phyloP scores from a whole-genome alignment of 768 basidiomycete genomes.

The Pleurotus djamor region DNA sequence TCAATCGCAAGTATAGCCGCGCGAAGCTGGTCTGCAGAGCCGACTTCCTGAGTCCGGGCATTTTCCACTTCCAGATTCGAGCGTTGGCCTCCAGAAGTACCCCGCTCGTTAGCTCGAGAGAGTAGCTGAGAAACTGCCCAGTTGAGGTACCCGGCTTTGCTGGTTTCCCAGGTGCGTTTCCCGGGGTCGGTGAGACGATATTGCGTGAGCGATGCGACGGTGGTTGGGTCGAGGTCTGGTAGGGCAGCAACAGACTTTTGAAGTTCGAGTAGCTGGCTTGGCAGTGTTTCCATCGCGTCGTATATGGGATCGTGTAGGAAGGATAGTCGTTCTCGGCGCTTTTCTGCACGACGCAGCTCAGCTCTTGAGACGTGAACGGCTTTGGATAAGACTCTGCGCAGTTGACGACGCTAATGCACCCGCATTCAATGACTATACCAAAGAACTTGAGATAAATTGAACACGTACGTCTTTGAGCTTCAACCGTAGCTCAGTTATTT shows the following conservation, averaged over 20 bases:
- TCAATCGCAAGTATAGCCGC: conserved; percentile 21
- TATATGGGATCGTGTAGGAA: conserved; percentile 40
- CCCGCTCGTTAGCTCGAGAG: conserved; percentile 19
- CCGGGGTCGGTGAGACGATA: conserved; percentile 48
- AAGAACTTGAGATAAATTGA: neutral
- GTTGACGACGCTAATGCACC: conserved; percentile 56
- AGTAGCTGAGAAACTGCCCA: conserved; percentile 71
- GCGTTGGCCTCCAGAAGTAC: conserved; percentile 14
- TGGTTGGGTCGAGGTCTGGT: conserved; percentile 37
- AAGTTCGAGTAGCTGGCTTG: conserved; percentile 39
- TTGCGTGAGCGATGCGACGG: conserved; percentile 34
- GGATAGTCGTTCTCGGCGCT: conserved; percentile 37
- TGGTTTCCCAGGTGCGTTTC: conserved; percentile 78
- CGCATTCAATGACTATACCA: conserved; percentile 6
- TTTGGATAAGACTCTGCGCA: conserved; percentile 54
- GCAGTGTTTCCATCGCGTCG: conserved; percentile 34
- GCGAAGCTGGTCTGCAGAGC: conserved; percentile 22
- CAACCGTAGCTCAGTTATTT: conserved; percentile 65
- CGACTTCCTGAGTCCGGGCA: conserved; percentile 18
- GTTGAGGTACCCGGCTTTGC: conserved; percentile 68
- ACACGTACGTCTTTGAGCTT: conserved; percentile 67
- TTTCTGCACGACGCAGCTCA: conserved; percentile 44
- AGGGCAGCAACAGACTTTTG: conserved; percentile 47
- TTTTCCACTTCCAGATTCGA: conserved; percentile 19
- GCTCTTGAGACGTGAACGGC: conserved; percentile 47